Conservation (phyloP, 257 asterid genomes). For the Solanum pimpinellifolium region DNA sequence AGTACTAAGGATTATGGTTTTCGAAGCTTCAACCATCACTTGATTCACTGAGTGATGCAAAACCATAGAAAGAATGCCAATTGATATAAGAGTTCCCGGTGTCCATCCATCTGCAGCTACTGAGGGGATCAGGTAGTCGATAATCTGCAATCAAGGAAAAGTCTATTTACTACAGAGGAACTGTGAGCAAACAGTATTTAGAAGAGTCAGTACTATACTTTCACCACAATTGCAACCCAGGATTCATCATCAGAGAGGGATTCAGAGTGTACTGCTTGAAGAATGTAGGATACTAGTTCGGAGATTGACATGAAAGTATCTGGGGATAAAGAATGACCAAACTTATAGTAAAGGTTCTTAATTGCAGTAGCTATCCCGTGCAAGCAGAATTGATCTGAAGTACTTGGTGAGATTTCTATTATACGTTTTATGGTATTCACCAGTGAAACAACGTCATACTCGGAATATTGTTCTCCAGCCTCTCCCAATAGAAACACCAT, state of each 20-base stretch:
- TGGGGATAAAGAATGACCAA: slow-evolving; percentile 26
- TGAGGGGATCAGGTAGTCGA: slow-evolving; percentile 35
- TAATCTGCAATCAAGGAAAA: slow-evolving; percentile 31
- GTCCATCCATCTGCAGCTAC: slow-evolving; percentile 50
- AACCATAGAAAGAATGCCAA: slow-evolving; percentile 52
- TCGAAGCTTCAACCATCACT: slow-evolving; percentile 64
- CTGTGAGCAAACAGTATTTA: not conserved
- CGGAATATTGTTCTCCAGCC: slow-evolving; percentile 33
- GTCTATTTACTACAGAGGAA: not conserved
- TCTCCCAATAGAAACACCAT: slow-evolving; percentile 52
- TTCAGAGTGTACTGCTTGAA: slow-evolving; percentile 46
- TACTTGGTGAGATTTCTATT: slow-evolving; percentile 50
- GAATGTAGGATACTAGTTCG: slow-evolving; percentile 35
- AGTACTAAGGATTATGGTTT: slow-evolving; percentile 47
- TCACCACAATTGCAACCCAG: slow-evolving; percentile 56
- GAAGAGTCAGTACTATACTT: slow-evolving; percentile 26
- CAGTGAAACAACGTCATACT: slow-evolving; percentile 47
- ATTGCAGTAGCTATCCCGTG: slow-evolving; percentile 56
- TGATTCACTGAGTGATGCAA: slow-evolving; percentile 66
- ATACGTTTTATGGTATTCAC: slow-evolving; percentile 33
- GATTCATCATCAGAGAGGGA: slow-evolving; percentile 41
- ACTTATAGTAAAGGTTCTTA: slow-evolving; percentile 27
- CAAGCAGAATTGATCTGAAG: slow-evolving; percentile 64
- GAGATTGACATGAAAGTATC: slow-evolving; percentile 34
- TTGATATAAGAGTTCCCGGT: slow-evolving; percentile 38